phyloP scores from a whole-genome alignment of 1,284 basidiomycete genomes.

The Sporisorium sorghi region DNA sequence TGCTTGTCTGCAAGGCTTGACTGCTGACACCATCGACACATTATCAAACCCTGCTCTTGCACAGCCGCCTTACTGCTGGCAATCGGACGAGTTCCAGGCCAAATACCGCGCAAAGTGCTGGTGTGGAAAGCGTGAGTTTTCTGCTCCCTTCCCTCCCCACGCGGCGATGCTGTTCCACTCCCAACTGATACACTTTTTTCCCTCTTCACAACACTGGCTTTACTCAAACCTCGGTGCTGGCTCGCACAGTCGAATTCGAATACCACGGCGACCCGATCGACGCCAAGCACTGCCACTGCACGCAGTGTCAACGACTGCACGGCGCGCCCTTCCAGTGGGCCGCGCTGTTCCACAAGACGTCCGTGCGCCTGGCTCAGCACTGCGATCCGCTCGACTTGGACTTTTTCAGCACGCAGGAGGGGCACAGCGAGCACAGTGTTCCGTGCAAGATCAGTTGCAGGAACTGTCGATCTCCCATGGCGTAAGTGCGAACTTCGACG shows the following conservation, averaged over 20 bases:
- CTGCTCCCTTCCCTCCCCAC: background rate
- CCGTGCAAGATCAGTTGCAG: slow-evolving; percentile 54
- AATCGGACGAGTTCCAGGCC: slow-evolving; percentile 42
- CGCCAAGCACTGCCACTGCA: slow-evolving; percentile 61
- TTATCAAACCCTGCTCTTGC: background rate
- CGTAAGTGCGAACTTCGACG: slow-evolving; percentile 42
- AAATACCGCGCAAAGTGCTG: slow-evolving; percentile 44
- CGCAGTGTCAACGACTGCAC: slow-evolving; percentile 59
- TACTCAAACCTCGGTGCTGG: background rate
- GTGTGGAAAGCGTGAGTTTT: slow-evolving; percentile 42
- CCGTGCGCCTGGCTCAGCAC: slow-evolving; percentile 40
- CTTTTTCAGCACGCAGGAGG: slow-evolving; percentile 49
- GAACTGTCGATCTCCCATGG: slow-evolving; percentile 48
- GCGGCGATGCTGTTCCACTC: too few relatives aligned
- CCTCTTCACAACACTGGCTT: background rate
- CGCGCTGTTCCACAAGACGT: slow-evolving; percentile 52
- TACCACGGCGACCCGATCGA: slow-evolving; percentile 56
- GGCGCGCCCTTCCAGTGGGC: slow-evolving; percentile 61
- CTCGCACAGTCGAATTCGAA: slow-evolving; percentile 44
- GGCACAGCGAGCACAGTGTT: slow-evolving; percentile 44
- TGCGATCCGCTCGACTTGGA: slow-evolving; percentile 48
- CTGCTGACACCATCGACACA: too few relatives aligned
- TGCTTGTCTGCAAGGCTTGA: background rate
- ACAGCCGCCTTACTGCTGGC: slow-evolving; percentile 49
- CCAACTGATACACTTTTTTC: background rate